Evolutionary conservation across 768 basidiomycete species (phyloP).

Genomic region (Boletus reticulatus): DNA sequence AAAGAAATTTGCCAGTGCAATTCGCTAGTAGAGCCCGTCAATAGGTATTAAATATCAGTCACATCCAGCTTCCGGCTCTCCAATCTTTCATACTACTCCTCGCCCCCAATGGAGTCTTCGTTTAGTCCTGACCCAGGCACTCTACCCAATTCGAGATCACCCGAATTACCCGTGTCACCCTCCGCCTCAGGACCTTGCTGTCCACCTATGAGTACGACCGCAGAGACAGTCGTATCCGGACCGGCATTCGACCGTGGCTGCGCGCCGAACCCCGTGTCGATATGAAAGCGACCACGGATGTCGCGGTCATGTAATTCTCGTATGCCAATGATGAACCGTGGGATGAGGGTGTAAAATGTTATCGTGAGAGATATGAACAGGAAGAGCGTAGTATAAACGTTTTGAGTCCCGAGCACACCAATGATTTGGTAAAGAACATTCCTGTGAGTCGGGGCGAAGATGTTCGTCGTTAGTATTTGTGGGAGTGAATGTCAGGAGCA

Average conservation of each 20-base stretch:
- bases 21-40: too few relatives aligned
- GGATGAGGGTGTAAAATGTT: not conserved
- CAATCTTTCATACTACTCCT: too few relatives aligned
- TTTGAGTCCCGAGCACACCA: accelerated
- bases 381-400: not conserved
- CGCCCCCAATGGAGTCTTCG: too few relatives aligned
- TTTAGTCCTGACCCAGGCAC: too few relatives aligned
- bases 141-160: too few relatives aligned
- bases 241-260: not conserved
- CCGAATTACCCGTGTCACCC: too few relatives aligned
- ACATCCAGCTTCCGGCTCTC: too few relatives aligned
- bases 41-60: too few relatives aligned
- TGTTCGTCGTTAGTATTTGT: too few relatives aligned
- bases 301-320: not conserved
- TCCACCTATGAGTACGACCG: not conserved
- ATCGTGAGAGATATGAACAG: not conserved
- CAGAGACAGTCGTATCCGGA: not conserved
- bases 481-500: too few relatives aligned
- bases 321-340: conserved; percentile 6
- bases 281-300: not conserved
- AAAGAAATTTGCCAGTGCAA: too few relatives aligned
- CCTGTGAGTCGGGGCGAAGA: not conserved
- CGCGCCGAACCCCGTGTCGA: not conserved
- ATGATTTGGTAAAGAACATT: not conserved
- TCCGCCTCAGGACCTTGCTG: not conserved